Percentiles rank a stretch among this genome's conserved stretches.
Conservation (phyloP, 768 basidiomycete species). For the Tylopilus balloui region DNA sequence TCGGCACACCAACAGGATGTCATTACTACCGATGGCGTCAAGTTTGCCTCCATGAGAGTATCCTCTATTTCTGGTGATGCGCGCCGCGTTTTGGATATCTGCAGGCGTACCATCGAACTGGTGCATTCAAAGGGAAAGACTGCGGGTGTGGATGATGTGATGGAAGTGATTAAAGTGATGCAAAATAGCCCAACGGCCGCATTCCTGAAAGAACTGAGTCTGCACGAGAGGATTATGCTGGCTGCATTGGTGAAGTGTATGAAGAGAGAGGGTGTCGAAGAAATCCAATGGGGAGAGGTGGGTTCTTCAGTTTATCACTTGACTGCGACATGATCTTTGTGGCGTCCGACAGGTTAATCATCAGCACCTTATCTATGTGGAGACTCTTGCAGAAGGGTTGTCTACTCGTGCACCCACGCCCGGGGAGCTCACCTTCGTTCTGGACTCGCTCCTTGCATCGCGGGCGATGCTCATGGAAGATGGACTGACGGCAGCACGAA, state of each 20-base stretch:
- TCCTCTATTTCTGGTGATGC: conserved; percentile 90
- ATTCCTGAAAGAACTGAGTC: conserved; percentile 75
- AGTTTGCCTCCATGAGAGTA: conserved; percentile 77
- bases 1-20: conserved; percentile 48
- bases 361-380: conserved; percentile 71
- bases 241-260: conserved; percentile 79
- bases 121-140: conserved; percentile 47
- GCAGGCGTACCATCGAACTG: conserved; percentile 86
- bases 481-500: conserved; percentile 48
- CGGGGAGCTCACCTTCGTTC: conserved; percentile 61
- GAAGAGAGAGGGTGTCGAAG: conserved; percentile 78
- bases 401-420: conserved; percentile 53
- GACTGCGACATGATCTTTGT: neutral
- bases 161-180: conserved; percentile 76
- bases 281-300: conserved; percentile 83
- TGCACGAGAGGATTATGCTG: conserved; percentile 87
- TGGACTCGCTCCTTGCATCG: conserved; percentile 73
- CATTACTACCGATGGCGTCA: conserved; percentile 68
- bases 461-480: conserved; percentile 75
- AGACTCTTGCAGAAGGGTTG: conserved; percentile 57
- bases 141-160: conserved; percentile 68
- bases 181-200: conserved; percentile 88
- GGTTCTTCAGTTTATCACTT: conserved; percentile 18
- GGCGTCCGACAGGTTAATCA: conserved; percentile 51
- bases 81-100: conserved; percentile 87